Evolutionary conservation across 345 rosid genomes (phyloP), one percentile per base, ranked within the genome.

Genomic region (Iberis pinnata): DNA sequence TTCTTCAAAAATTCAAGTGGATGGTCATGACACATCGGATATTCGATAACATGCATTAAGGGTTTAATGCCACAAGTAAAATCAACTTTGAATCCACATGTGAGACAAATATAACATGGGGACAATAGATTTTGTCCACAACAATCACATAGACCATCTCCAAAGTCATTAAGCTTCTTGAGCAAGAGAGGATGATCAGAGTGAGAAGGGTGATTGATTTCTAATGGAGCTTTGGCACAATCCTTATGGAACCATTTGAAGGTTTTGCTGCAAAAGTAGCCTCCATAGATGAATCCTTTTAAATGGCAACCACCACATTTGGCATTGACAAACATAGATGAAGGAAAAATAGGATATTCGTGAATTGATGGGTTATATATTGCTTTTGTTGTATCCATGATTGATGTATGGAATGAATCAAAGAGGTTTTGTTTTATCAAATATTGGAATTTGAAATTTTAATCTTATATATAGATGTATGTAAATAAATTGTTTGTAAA

Each of bases 311-410:
- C 52, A 0, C 2, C 0, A 32, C 53, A 57, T 7, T 0, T 1
- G 19, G 0, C 0, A 0, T 0, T 0, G 15, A 1, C 0, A 35
- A 14, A 33, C 1, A 3, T 2, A 44, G 24, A 6, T 2, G 12
- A 7, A 16, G 13, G 36, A 13, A 2, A 5, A 33, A 57, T 32
- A 11, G 43, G 43, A 57, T 57, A 43, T 1, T 14, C 3, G 24
- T 33, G 62, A 44, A 22, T 33, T 12, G 43, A 16, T 45, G 32
- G 53, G 0, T 35, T 49, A 47, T 27, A 27, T 31, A 7, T 33
- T 44, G 14, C 8, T 11, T 8, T 18, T 43, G 11, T 14, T 44
- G 9, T 24, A 58, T 16, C 25, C 62, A 58, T n/a, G n/a, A n/a
- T n/a, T n/a, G n/a, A n/a, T n/a, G n/a, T n/a, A n/a, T n/a, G n/a